Conservation (phyloP, 1,139 yeast genomes). For the Suhomyces yuchorum region DNA sequence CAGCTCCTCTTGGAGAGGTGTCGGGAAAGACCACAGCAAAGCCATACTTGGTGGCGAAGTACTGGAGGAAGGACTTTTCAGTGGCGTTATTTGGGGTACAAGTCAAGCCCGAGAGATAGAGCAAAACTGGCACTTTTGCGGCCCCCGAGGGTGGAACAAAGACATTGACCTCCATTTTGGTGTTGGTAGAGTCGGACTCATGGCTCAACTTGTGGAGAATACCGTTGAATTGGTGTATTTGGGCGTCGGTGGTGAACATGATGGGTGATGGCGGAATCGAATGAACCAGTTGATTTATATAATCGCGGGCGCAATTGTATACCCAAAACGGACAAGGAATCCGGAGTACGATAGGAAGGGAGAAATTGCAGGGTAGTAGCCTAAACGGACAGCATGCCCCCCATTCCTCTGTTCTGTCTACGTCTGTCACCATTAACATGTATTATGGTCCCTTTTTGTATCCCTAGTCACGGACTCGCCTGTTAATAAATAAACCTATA, state of each 20-base stretch:
- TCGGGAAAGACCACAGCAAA: conserved; percentile 93
- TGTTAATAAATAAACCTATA: conserved; percentile 6
- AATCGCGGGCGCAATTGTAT: conserved; percentile 1
- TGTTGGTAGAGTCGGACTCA: conserved; percentile 62
- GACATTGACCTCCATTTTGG: conserved; percentile 81
- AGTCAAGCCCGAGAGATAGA: conserved; percentile 86
- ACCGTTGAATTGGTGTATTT: conserved; percentile 75
- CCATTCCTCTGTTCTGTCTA: no score
- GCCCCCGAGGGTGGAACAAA: conserved; percentile 59
- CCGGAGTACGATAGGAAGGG: not conserved
- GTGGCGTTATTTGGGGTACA: conserved; percentile 93
- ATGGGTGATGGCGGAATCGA: conserved; percentile 23
- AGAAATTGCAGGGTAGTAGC: no score
- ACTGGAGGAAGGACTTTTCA: conserved; percentile 91
- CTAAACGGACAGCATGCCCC: no score
- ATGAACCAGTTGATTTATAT: no score
- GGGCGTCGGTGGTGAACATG: conserved; percentile 57
- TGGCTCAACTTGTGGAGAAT: conserved; percentile 74
- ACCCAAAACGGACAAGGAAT: not conserved
- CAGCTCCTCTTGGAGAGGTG: conserved; percentile 96
- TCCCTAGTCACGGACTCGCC: not conserved
- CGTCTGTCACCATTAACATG: not conserved
- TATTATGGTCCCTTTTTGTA: not conserved
- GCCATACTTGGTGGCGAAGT: conserved; percentile 77
- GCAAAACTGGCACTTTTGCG: conserved; percentile 63